Evolutionary conservation across 179 eudicot genomes (phyloP).

Genomic region (Silene vulgaris): DNA sequence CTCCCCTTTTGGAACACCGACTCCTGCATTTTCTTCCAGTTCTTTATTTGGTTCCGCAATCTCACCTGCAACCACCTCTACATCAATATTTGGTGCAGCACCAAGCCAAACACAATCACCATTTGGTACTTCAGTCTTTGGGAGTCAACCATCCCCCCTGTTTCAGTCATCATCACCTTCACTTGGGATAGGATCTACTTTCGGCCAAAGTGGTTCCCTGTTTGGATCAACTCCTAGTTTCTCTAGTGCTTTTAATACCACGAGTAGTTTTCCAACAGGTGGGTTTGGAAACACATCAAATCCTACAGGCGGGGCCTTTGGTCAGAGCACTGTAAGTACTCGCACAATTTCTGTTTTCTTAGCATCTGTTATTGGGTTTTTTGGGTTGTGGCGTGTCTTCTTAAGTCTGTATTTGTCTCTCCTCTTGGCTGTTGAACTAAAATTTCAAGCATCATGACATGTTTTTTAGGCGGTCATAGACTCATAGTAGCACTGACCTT

Average conservation of each 20-base stretch:
- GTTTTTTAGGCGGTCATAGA: not conserved
- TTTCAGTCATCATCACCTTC: slow-evolving; percentile 73
- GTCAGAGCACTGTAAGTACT: slow-evolving; percentile 64
- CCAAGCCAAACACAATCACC: slow-evolving; percentile 50
- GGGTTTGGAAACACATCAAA: slow-evolving; percentile 52
- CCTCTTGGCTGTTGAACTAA: not conserved
- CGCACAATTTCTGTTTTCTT: slow-evolving; percentile 5
- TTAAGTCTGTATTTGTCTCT: not conserved
- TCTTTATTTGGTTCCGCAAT: slow-evolving; percentile 60
- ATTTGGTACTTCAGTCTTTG: slow-evolving; percentile 59
- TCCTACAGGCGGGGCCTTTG: slow-evolving; percentile 48
- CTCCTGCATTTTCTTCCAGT: slow-evolving; percentile 58
- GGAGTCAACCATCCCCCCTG: slow-evolving; percentile 62
- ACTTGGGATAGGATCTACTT: slow-evolving; percentile 53
- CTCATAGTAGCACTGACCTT: not conserved
- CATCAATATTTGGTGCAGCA: slow-evolving; percentile 58
- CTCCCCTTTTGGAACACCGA: slow-evolving; percentile 50
- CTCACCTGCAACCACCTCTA: slow-evolving; percentile 51
- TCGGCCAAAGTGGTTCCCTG: slow-evolving; percentile 53
- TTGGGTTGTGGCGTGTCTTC: not conserved
- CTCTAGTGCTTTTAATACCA: slow-evolving; percentile 41
- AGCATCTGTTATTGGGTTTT: slow-evolving; percentile 7
- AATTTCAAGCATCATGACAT: not conserved
- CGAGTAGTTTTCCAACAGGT: slow-evolving; percentile 55
- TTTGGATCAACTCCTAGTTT: slow-evolving; percentile 48